Evolutionary conservation across 2,329 filamentous ascomycete species (phyloP).

Genomic region (Fusarium haematococcum): DNA sequence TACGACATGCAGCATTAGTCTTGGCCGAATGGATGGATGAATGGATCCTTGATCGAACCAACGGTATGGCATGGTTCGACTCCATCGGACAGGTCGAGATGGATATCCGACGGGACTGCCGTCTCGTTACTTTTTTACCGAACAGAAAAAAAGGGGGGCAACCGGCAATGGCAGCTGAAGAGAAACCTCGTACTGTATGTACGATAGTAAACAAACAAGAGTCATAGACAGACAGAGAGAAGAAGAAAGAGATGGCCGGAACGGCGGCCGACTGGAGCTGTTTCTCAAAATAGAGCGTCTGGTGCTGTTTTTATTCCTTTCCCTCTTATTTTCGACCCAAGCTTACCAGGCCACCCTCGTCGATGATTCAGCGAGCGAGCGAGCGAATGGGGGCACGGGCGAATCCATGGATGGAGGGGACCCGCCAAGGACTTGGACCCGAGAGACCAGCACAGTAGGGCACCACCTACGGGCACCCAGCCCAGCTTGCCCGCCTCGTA

Average conservation of each 20-base stretch:
- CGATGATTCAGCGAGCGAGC: conserved; percentile 21
- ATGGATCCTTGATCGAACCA: not conserved
- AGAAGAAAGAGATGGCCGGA: not conserved
- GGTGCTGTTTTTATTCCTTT: not conserved
- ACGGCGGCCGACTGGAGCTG: not conserved
- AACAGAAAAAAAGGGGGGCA: not conserved
- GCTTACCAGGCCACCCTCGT: conserved; percentile 9
- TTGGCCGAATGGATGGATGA: not conserved
- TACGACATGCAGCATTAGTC: not conserved
- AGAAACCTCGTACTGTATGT: not conserved
- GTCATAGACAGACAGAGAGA: not conserved
- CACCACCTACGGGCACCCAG: not conserved
- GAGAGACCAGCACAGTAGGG: not conserved
- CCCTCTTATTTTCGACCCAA: not conserved
- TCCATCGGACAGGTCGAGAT: not conserved
- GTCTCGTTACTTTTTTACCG: not conserved
- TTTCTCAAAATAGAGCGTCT: conserved; percentile 33
- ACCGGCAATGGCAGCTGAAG: not conserved
- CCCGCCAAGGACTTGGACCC: not conserved
- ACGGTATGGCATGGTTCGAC: not conserved
- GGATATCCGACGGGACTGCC: not conserved
- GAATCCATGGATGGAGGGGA: not conserved
- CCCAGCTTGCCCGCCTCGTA: conserved; percentile 21
- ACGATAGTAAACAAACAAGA: not conserved
- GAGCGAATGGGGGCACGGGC: conserved; percentile 21